Conservation (phyloP, 169 alveolate genomes). For the Plasmodium gonderi region DNA sequence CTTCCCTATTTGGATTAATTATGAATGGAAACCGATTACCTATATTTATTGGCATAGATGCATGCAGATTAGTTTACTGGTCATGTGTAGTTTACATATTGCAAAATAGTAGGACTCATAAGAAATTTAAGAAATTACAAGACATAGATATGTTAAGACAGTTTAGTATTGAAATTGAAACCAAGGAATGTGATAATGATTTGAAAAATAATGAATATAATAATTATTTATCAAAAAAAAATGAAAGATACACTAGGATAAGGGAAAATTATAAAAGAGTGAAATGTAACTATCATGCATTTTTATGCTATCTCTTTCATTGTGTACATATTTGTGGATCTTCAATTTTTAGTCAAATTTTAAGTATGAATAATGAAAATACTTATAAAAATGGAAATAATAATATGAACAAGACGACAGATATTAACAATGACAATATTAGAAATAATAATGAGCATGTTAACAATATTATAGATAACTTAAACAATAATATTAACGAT, state of each 20-base stretch:
- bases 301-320: conserved; percentile 33
- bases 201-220: background rate
- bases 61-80: conserved; percentile 88
- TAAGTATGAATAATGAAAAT: conserved; percentile 1
- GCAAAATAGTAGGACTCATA: conserved; percentile 39
- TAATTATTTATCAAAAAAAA: background rate
- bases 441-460: conserved; percentile 64
- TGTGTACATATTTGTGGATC: conserved; percentile 67
- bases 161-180: conserved; percentile 6
- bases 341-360: conserved; percentile 51
- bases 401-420: conserved; percentile 24
- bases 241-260: background rate
- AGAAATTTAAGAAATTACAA: conserved; percentile 13
- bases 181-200: background rate
- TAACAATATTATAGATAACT: conserved; percentile 46
- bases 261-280: conserved; percentile 3
- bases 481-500: conserved; percentile 54
- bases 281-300: conserved; percentile 42
- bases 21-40: conserved; percentile 90
- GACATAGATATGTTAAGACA: conserved; percentile 61
- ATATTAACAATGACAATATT: conserved; percentile 26
- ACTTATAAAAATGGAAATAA: conserved; percentile 1
- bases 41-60: conserved; percentile 87
- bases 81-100: conserved; percentile 55
- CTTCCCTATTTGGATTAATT: conserved; percentile 85